Evolutionary conservation across 768 basidiomycete genomes (phyloP).

Genomic region (Auricularia auricula-judae): DNA sequence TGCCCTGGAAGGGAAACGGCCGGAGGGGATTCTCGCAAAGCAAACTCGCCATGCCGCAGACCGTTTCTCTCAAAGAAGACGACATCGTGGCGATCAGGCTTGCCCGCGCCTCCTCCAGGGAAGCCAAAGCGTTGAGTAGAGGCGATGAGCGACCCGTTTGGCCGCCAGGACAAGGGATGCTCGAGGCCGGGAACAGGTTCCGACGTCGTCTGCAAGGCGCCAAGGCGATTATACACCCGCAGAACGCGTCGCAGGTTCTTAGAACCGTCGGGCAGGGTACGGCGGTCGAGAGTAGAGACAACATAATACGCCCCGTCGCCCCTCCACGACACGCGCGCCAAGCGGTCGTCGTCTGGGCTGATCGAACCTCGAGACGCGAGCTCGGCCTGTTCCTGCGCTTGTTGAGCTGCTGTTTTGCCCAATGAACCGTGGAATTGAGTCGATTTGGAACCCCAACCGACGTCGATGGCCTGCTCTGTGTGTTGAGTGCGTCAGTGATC

Average conservation of each 20-base stretch:
- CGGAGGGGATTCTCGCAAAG: constrained; percentile 30
- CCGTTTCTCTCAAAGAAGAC: constrained; percentile 97
- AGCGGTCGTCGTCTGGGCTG: constrained; percentile 59
- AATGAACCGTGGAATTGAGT: constrained; percentile 97
- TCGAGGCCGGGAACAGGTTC: constrained; percentile 79
- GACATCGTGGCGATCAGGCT: constrained; percentile 62
- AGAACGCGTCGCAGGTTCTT: constrained; percentile 41
- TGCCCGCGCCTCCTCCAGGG: constrained; percentile 56
- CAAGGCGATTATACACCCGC: constrained; percentile 68
- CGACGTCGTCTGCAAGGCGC: constrained; percentile 68
- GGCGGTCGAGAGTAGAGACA: constrained; percentile 59
- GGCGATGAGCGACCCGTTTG: constrained; percentile 79
- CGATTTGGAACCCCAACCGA: constrained; percentile 95
- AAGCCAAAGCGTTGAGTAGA: constrained; percentile 73
- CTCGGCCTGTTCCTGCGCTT: constrained; percentile 18
- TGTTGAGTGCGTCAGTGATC: not conserved
- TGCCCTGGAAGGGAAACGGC: constrained; percentile 16
- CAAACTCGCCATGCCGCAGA: constrained; percentile 82
- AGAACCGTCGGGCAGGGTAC: constrained; percentile 9
- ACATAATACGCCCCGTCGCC: constrained; percentile 88
- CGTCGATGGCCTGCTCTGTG: constrained; percentile 80
- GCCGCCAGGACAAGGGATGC: constrained; percentile 71
- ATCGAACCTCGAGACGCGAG: constrained; percentile 22
- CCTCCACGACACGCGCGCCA: constrained; percentile 80
- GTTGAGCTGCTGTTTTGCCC: constrained; percentile 71